Base-by-base conservation (phyloP, 371 early-diverging fungal genomes). In the Basidiobolus meristosporus region DNA sequence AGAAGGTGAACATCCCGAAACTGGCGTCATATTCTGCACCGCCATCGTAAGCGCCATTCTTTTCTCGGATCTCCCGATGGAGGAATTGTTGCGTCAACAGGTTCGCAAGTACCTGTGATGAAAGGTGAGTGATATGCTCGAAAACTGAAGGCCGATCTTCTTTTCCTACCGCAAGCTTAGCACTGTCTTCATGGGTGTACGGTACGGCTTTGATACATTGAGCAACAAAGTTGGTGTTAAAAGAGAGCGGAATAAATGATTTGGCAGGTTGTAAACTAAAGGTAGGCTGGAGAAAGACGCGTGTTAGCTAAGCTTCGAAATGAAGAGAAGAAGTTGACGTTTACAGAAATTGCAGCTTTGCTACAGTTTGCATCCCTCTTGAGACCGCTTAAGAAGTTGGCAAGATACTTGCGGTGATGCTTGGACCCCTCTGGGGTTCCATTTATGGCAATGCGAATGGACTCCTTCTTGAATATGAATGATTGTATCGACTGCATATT, bases 31-130 rank as follows among this genome's bases (percentile, higher is more conserved):
- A 89, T 1, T 59, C 47, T 1, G 88, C 78, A 23, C 90, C 89
- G 15, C 86, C 93, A 12, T 92, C 93, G 56, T 96, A 96, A 5
- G 96, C 96, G 22, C 96, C 96, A 46, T 86, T 85, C 69, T 83
- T 88, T 53, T 95, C 96, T 47, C 96, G 78, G 32, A 95, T 81
- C 57, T 92, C 90, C 18, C 81, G 76, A 55, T 95, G 96, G 18
- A 92, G 58, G 57, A 67, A 90, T 42, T 82, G 67, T 46, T 68
- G 68, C 5, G 89, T 82, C 65, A 90, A 63, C 11, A 92, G 56
- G 3, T 81, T 79, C 0, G 83, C 75, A 3, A 90, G 54, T 3
- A 87, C 60, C 53, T 52, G 55, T 34, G 11, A 26, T 10, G 31
- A 17, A 28, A 42, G 31, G 29, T 38, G 31, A 21, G 38, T 31